Evolutionary conservation across 2,329 filamentous ascomycete species (phyloP), one percentile per base, ranked within the genome.

Genomic region (Cladosporium sp.): DNA sequence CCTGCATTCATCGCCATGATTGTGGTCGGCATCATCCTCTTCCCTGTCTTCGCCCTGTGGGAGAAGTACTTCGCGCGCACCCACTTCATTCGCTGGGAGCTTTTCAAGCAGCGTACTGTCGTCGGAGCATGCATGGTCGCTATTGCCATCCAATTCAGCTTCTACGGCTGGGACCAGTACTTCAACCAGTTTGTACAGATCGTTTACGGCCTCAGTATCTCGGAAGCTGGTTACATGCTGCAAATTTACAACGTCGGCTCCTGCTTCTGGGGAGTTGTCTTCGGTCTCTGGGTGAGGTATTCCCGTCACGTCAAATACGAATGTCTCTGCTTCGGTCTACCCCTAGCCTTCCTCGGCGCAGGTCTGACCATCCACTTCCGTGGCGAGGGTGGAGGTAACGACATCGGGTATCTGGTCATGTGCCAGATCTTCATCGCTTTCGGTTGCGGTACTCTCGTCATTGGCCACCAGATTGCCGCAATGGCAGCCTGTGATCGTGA

Each of bases 401-500:
- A 74, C 19, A 73, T 82, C 28, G 71, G 75, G 22, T 80, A 77
- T 67, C 64, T 82, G 5, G 68, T 82, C 48, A 76, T 81, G 74
- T 79, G 77, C 55, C 79, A 82, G 63, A 75, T 82, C 50, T 75
- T 83, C 58, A 77, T 82, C 45, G 79, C 80, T 15, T 74, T 81
- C 51, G 76, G 74, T 15, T 79, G 79, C 15, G 77, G 76, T 56
- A 78, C 78, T 10, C 73, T 85, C 6, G 80, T 83, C 58, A 81
- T 86, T 48, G 78, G 77, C 48, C 77, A 82, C 44, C 80, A 88
- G 66, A 78, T 87, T 64, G 83, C 82, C 10, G 78, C 81, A 51
- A 83, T 86, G 73, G 80, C 83, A 0, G 82, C 80, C 1, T 58
- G 57, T 3, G 60, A 63, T 0, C 66, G 65, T 37, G 61, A 66